These are phyloP conservation scores for Metschnikowia aberdeeniae DNA, from an alignment of 805 yeast genomes.

Conservation along the genomic window DNA sequence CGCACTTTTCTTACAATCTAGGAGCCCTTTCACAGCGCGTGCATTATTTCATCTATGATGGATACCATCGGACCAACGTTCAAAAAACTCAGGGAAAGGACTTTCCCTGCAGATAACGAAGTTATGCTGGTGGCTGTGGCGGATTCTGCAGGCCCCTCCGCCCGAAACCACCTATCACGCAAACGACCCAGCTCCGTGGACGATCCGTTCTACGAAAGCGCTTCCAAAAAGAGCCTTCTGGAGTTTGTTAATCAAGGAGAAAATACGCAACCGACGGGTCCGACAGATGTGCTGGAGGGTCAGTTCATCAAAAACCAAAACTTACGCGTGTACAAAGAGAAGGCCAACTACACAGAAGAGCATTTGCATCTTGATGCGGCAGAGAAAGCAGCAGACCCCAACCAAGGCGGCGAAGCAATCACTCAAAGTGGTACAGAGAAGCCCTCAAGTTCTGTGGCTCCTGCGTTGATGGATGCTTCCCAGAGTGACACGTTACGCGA, in stretches of 20 bases:
- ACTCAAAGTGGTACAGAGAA: neutral
- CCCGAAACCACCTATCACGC: constrained; percentile 4
- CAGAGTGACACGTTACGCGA: constrained; percentile 1
- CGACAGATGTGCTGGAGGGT: neutral
- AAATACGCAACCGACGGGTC: neutral
- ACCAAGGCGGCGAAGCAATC: neutral
- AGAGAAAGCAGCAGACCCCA: neutral
- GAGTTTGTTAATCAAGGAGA: neutral
- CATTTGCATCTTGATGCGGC: neutral
- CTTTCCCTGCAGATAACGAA: constrained; percentile 21
- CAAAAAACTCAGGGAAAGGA: constrained; percentile 22
- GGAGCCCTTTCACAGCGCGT: neutral
- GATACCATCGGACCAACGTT: constrained; percentile 19
- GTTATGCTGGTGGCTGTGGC: constrained; percentile 6
- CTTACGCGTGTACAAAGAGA: constrained; percentile 9
- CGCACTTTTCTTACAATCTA: constrained; percentile 5
- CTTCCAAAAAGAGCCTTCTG: constrained; percentile 11
- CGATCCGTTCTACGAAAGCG: constrained; percentile 28
- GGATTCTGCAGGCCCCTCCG: constrained; percentile 8
- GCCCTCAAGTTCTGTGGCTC: neutral
- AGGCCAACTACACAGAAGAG: constrained; percentile 1
- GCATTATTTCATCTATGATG: constrained; percentile 5
- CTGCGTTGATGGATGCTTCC: neutral
- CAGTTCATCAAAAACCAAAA: constrained; percentile 16
- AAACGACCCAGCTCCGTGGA: constrained; percentile 19